Evolutionary conservation across 768 basidiomycete species (phyloP), one percentile per base, ranked within the genome.

Genomic region (Lactifluus subvellereus): DNA sequence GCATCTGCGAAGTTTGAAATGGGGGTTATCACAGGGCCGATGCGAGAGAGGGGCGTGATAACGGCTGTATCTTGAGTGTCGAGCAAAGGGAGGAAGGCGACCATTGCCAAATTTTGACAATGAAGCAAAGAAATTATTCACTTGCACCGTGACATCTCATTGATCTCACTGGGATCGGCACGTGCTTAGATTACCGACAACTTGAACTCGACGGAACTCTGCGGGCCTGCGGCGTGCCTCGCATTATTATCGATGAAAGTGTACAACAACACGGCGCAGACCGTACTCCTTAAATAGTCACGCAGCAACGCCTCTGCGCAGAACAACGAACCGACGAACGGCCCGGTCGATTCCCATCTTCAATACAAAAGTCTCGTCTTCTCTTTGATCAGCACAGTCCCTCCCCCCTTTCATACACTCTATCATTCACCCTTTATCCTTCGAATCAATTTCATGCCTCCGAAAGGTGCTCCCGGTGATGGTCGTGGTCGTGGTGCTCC

Each of bases 21-120:
- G 0, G 79, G 79, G 56, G 87, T 72, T 52, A 97, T 78, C 60
- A 96, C 71, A 9, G 95, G 92, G 0, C 88, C 88, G 52, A 97
- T 83, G 20, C 93, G 85, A 57, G 81, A 76, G 60, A 94, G 81
- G 4, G 87, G 81, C 22, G 76, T 68, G 60, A 88, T 74, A 18
- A 93, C 79, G 7, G 76, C 73, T 52, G 78, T 77, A 53, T 76
- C 75, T 22, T 74, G 70, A 64, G 74, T 72, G 65, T 85, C 85
- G 67, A 89, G 71, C 61, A 66, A 56, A 18, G 66, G 63, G 27
- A 73, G 66, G 53, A 74, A 73, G 65, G 69, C 68, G 35, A 71
- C 67, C 74, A 75, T 74, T 37, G 11, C 8, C 8, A 13, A 43
- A 56, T 43, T 0, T 43, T n/a, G 40, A 40, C 10, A 40, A 40